Evolutionary conservation across 768 basidiomycete species (phyloP).

Genomic region (Phallus indusiatus): DNA sequence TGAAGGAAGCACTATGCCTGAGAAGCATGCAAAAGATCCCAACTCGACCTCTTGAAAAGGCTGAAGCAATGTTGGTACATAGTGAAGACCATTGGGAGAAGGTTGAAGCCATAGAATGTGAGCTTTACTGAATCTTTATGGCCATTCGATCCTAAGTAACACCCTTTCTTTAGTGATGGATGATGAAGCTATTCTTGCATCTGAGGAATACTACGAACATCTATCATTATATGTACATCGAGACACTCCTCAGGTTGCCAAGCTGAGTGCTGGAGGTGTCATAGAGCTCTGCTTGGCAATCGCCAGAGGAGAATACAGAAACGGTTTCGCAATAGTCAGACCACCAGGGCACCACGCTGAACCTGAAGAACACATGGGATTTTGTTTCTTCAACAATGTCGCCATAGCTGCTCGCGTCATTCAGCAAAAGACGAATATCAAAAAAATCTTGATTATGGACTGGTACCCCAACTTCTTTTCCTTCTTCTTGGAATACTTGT

Average conservation of each 20-base stretch:
- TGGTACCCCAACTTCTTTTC: constrained; percentile 53
- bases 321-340: constrained; percentile 89
- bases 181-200: constrained; percentile 63
- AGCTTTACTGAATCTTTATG: constrained; percentile 23
- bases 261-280: constrained; percentile 89
- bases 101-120: constrained; percentile 74
- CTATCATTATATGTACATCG: constrained; percentile 88
- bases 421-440: constrained; percentile 57
- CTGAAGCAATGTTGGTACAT: constrained; percentile 86
- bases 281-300: constrained; percentile 86
- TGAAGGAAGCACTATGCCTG: constrained; percentile 51
- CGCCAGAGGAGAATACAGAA: constrained; percentile 68
- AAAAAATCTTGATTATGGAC: constrained; percentile 85
- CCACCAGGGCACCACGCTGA: constrained; percentile 99
- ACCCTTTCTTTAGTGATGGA: constrained; percentile 48
- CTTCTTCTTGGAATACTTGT: not conserved
- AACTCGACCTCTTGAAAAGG: constrained; percentile 60
- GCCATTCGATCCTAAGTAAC: not conserved
- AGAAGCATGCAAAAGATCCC: constrained; percentile 69
- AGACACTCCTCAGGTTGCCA: constrained; percentile 75
- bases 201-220: constrained; percentile 78
- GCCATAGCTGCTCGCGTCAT: constrained; percentile 84
- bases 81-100: constrained; percentile 88
- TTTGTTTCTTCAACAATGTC: constrained; percentile 99
- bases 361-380: constrained; percentile 97